A percentile compares a stretch with the other conserved stretches of the same genome.
Conservation (phyloP, 345 rosid genomes). For the Boechera retrofracta region DNA sequence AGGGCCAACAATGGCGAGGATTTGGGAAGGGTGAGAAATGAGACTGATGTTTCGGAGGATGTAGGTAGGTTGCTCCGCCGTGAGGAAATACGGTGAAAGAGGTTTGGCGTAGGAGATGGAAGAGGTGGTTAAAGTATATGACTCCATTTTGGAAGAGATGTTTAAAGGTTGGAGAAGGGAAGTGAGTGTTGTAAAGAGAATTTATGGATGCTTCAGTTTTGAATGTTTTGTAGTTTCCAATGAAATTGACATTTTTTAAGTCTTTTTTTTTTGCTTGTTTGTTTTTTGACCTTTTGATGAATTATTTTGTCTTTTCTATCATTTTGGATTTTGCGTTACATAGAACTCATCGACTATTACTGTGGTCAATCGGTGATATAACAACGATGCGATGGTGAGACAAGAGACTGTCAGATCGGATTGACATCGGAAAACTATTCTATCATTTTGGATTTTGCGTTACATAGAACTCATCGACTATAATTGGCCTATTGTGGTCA, state of each 20-base stretch:
- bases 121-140: slow-evolving; percentile 70
- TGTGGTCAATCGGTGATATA: neutral
- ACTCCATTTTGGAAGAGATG: slow-evolving; percentile 35
- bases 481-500: too few relatives aligned
- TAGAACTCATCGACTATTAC: slow-evolving; percentile 24
- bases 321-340: slow-evolving; percentile 23
- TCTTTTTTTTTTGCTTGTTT: neutral
- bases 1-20: slow-evolving; percentile 96
- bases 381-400: neutral
- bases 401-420: neutral
- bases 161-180: neutral
- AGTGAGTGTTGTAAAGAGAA: slow-evolving; percentile 27
- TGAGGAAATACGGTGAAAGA: slow-evolving; percentile 34
- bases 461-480: too few relatives aligned
- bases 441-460: too few relatives aligned
- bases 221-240: slow-evolving; percentile 17
- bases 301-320: slow-evolving; percentile 4
- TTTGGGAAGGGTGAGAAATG: slow-evolving; percentile 76
- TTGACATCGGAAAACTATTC: neutral
- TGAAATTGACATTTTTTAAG: neutral
- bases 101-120: slow-evolving; percentile 76
- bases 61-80: slow-evolving; percentile 51
- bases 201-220: slow-evolving; percentile 28
- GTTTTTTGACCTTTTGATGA: neutral
- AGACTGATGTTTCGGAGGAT: slow-evolving; percentile 73